Evolutionary conservation across 169 alveolate species (phyloP).

Genomic region (Eimeria praecox): DNA sequence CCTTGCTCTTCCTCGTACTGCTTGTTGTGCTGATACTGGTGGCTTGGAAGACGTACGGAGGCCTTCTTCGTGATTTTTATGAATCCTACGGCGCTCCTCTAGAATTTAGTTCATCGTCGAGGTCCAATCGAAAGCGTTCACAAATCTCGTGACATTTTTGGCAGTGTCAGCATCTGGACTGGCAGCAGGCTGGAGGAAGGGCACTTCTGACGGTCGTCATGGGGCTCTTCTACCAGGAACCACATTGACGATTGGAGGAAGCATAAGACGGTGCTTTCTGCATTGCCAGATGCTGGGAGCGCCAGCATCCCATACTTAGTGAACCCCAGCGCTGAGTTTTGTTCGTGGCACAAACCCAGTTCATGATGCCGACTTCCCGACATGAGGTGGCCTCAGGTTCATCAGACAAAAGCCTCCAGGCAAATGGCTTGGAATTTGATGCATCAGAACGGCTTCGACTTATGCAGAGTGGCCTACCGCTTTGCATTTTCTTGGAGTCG

Average conservation of each 20-base stretch:
- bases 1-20: conserved; percentile 24
- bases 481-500: conserved; percentile 71
- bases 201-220: neutral
- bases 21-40: conserved; percentile 62
- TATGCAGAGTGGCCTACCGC: conserved; percentile 76
- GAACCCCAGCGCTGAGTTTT: neutral
- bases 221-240: neutral
- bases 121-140: neutral
- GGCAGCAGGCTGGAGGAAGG: neutral
- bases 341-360: neutral
- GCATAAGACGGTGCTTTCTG: neutral
- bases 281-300: neutral
- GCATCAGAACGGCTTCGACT: conserved; percentile 73
- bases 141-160: neutral
- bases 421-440: conserved; percentile 2
- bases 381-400: conserved; percentile 39
- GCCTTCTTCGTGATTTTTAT: conserved; percentile 59
- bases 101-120: conserved; percentile 22
- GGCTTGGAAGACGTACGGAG: conserved; percentile 71
- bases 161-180: neutral
- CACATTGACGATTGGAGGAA: conserved; percentile 11
- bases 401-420: neutral
- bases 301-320: neutral
- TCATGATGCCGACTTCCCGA: conserved; percentile 44
- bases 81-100: conserved; percentile 66